phyloP scores from a whole-genome alignment of 2,329 filamentous ascomycete species.

The Pezicula radicicola region DNA sequence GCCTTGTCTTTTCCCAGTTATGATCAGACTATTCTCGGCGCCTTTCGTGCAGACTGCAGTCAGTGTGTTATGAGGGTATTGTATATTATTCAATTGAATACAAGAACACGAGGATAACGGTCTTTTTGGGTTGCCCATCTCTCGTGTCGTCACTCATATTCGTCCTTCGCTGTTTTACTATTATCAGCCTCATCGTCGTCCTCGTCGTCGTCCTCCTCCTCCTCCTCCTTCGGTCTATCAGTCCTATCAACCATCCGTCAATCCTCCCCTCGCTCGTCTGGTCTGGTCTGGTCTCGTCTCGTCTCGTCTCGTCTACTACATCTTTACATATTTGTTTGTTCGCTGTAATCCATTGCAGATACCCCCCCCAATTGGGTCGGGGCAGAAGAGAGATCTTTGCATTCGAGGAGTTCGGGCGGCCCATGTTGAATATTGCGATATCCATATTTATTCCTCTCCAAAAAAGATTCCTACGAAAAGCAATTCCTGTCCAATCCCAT shows the following conservation, averaged over 20 bases:
- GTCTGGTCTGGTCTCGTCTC: too few relatives aligned
- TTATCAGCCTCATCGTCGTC: constrained; percentile 4
- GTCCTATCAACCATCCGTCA: background rate
- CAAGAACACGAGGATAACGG: constrained; percentile 15
- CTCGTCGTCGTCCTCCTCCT: constrained; percentile 1
- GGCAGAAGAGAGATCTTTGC: background rate
- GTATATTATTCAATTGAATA: constrained; percentile 14
- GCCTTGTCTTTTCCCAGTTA: constrained; percentile 8
- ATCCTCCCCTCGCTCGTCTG: background rate
- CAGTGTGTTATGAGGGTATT: constrained; percentile 3
- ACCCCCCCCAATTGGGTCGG: too few relatives aligned
- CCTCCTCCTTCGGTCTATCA: background rate
- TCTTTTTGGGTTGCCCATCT: constrained; percentile 19
- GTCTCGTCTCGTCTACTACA: background rate
- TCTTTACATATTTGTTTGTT: too few relatives aligned
- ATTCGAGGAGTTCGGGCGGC: background rate
- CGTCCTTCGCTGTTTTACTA: constrained; percentile 5
- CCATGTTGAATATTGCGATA: too few relatives aligned
- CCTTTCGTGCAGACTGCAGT: constrained; percentile 2
- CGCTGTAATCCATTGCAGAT: too few relatives aligned
- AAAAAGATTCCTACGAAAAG: too few relatives aligned
- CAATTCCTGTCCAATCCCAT: too few relatives aligned
- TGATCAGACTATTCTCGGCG: constrained; percentile 1
- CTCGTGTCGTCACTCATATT: background rate
- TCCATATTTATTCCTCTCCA: too few relatives aligned